Base-by-base conservation (phyloP, 345 rosid genomes). In the Physaria fendleri region DNA sequence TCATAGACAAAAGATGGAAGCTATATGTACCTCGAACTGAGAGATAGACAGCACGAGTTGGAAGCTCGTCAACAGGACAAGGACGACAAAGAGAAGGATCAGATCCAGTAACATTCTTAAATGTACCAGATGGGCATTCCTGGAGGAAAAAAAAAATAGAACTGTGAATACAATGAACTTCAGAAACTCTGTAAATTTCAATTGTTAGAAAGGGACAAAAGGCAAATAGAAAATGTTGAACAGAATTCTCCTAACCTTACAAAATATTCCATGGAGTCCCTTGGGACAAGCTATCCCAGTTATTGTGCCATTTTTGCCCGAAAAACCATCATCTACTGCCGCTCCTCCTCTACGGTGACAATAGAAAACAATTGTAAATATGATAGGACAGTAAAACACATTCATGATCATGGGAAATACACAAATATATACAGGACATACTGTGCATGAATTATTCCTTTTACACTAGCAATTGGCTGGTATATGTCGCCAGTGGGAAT, bases 51-150 rank as follows among this genome's bases (percentile, higher is more conserved):
- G 95, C 90, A 73, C 98, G 98, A 52, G 48, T 74, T 30, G 98
- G 97, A 74, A 92, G 87, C 76, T 86, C 95, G 52, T 68, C 5
- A 41, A 74, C 65, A 55, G 98, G 96, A 60, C 98, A 92, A 32
- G 53, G 76, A 64, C 17, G 85, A 69, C 98, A 92, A 62, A 92
- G 96, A 51, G 83, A 68, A 32, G 60, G 54, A 64, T 84, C 85
- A 52, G 96, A 88, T 64, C 98, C 98, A 57, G 74, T 79, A 32
- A 78, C 84, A 53, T 88, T 88, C 79, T 91, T 91, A 62, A 72
- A 88, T 27, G 98, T 88, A 51, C 98, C 98, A 72, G 67, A 56
- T 50, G 96, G 98, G 68, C 98, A 92, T 80, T 92, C 98, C 98
- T 85, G 79, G 60, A 79, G 69, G 66, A 62, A 40, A n/a, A n/a